A percentile compares a stretch with the other conserved stretches of the same genome.
Conservation (phyloP, 2,329 filamentous ascomycete genomes). For the Aspergillus oerlinghausenensis region DNA sequence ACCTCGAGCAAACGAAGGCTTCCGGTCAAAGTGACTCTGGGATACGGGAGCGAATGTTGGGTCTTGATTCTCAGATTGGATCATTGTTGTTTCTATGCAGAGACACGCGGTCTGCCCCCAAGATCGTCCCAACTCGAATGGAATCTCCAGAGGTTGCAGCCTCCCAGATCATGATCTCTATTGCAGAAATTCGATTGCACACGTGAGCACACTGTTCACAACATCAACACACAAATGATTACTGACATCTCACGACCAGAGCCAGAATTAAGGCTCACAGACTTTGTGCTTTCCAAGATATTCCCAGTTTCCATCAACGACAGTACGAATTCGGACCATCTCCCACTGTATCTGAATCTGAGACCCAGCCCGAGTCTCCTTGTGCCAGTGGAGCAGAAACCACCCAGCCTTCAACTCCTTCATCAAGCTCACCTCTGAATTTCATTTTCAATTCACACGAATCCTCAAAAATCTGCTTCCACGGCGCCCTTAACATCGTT, state of each 20-base stretch:
- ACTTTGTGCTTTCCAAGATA: conserved; percentile 25
- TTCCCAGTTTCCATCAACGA: conserved; percentile 19
- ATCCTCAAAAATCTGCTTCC: conserved; percentile 24
- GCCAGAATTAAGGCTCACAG: conserved; percentile 28
- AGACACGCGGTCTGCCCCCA: conserved; percentile 3
- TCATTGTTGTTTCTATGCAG: conserved; percentile 12
- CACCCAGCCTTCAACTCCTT: background rate
- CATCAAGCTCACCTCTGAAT: conserved; percentile 1
- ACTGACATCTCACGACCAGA: conserved; percentile 4
- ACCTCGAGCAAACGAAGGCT: conserved; percentile 14
- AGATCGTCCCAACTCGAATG: background rate
- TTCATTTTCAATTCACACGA: conserved; percentile 21
- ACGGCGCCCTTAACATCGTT: conserved; percentile 24
- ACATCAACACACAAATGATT: background rate
- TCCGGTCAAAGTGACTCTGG: conserved; percentile 7
- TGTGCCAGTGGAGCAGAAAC: background rate
- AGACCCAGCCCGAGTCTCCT: background rate
- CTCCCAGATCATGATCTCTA: conserved; percentile 16
- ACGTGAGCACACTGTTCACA: conserved; percentile 6
- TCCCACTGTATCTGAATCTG: background rate
- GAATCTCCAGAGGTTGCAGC: conserved; percentile 17
- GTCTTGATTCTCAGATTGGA: conserved; percentile 16
- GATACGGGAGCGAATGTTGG: conserved; percentile 14
- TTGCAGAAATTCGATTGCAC: conserved; percentile 26
- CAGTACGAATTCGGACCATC: conserved; percentile 20